phyloP scores from a whole-genome alignment of 2,329 filamentous ascomycete genomes.

The Pseudovirgaria hyperparasitica region DNA sequence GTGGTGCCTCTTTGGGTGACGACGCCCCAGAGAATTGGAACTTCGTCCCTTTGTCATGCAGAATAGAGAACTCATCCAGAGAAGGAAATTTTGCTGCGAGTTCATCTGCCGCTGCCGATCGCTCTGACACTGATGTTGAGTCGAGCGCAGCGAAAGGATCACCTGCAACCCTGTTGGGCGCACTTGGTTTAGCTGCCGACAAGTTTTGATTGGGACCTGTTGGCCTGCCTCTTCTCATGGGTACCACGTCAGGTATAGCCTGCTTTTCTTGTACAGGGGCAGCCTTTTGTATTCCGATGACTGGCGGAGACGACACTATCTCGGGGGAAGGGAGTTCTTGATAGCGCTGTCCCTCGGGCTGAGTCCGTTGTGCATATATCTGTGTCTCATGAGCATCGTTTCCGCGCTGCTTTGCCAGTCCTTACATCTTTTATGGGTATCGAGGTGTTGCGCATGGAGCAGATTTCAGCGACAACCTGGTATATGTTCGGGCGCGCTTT shows the following conservation, averaged over 20 bases:
- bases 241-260: slow-evolving; percentile 74
- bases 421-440: slow-evolving; percentile 81
- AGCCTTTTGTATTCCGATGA: slow-evolving; percentile 70
- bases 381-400: slow-evolving; percentile 15
- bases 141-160: slow-evolving; percentile 92
- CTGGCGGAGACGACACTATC: slow-evolving; percentile 40
- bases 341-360: slow-evolving; percentile 49
- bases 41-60: slow-evolving; percentile 71
- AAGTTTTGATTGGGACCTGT: slow-evolving; percentile 36
- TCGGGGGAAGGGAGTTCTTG: slow-evolving; percentile 47
- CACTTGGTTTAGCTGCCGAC: slow-evolving; percentile 40
- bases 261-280: slow-evolving; percentile 59
- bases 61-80: slow-evolving; percentile 80
- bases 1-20: slow-evolving; percentile 19
- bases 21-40: slow-evolving; percentile 62
- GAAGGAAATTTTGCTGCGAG: slow-evolving; percentile 77
- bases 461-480: slow-evolving; percentile 76
- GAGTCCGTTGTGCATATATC: slow-evolving; percentile 43
- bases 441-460: slow-evolving; percentile 75
- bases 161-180: slow-evolving; percentile 56
- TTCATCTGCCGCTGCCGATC: slow-evolving; percentile 54
- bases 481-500: slow-evolving; percentile 81
- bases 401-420: slow-evolving; percentile 1
- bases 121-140: slow-evolving; percentile 39
- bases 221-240: slow-evolving; percentile 82